Conservation (phyloP, 441 rosid genomes). For the Arabidopsis hybrid region DNA sequence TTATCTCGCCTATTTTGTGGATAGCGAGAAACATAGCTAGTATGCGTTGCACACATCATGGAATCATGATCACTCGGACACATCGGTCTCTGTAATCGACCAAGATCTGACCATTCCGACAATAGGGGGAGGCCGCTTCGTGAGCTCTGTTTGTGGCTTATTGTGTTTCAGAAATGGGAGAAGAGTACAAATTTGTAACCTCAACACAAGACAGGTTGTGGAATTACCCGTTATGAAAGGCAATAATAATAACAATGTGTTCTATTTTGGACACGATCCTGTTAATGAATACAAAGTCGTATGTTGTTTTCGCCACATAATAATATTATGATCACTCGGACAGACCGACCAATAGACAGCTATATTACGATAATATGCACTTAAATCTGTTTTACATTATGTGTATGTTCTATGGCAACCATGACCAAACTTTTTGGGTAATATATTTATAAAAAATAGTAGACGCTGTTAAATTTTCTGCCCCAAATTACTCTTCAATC, state of each 20-base stretch:
- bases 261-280: background rate
- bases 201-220: background rate
- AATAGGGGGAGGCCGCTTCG: background rate
- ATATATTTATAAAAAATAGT: background rate
- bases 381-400: too few relatives aligned
- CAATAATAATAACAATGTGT: background rate
- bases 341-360: too few relatives aligned
- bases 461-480: conserved; percentile 32
- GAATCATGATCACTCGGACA: background rate
- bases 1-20: background rate
- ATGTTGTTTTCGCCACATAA: too few relatives aligned
- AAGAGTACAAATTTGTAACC: background rate
- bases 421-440: background rate
- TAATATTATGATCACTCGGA: too few relatives aligned
- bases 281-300: conserved; percentile 11
- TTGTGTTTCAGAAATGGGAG: background rate
- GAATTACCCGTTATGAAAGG: background rate
- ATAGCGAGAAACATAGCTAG: background rate
- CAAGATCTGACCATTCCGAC: background rate
- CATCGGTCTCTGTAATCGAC: background rate
- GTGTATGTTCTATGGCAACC: conserved; percentile 18
- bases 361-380: too few relatives aligned
- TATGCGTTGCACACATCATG: background rate
- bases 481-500: conserved; percentile 39
- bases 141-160: conserved; percentile 15